Conservation (phyloP, 1,284 basidiomycete genomes). For the Violaceomyces palustris region DNA sequence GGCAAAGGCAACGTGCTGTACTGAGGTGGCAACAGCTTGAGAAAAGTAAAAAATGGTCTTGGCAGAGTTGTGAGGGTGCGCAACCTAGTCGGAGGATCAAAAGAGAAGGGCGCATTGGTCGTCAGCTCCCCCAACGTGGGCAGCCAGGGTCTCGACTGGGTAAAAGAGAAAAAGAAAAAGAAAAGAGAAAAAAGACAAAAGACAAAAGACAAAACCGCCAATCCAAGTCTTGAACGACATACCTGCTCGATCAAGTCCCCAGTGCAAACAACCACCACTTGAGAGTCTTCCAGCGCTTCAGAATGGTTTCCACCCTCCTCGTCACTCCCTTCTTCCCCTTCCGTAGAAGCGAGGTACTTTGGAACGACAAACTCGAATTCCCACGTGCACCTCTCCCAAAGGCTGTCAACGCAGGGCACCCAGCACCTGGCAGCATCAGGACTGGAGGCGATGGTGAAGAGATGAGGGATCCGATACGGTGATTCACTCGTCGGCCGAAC, state of each 20-base stretch:
- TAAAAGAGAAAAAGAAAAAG: constrained; percentile 1
- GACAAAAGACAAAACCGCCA: no score
- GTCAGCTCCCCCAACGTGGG: no score
- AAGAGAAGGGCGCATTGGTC: no score
- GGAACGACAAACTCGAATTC: constrained; percentile 95
- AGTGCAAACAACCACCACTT: constrained; percentile 75
- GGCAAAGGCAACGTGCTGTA: constrained; percentile 92
- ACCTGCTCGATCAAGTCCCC: constrained; percentile 63
- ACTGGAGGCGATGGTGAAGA: constrained; percentile 81
- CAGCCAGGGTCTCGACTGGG: no score
- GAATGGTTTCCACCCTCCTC: constrained; percentile 1
- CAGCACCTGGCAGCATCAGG: constrained; percentile 88
- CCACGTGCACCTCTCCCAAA: constrained; percentile 98
- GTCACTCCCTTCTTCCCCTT: constrained; percentile 16
- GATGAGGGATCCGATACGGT: constrained; percentile 77
- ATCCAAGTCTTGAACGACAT: no score
- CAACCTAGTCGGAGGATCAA: no score
- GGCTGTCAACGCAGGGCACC: constrained; percentile 91
- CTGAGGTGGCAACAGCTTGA: constrained; percentile 80
- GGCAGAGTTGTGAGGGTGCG: constrained; percentile 86
- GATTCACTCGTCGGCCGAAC: constrained; percentile 72
- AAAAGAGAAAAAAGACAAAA: no score
- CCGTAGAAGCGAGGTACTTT: constrained; percentile 55
- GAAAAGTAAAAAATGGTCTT: constrained; percentile 93
- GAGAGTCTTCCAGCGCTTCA: constrained; percentile 46